These are phyloP conservation scores for Fraxinus baroniana DNA, from an alignment of 305 asterid species.

Conservation along the genomic window DNA sequence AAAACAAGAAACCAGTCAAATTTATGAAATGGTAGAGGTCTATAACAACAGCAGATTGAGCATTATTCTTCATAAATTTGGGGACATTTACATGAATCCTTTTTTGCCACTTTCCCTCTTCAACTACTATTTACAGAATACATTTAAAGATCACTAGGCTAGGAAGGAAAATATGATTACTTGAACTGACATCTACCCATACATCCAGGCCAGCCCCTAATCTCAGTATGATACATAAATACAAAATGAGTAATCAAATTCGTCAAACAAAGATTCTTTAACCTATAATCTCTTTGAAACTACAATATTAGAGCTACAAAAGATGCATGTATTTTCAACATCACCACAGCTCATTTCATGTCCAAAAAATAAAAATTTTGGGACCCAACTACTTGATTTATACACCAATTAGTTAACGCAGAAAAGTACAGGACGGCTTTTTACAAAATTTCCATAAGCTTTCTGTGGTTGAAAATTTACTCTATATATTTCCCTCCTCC, in stretches of 20 bases:
- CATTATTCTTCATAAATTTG: background rate
- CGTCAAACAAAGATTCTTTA: conserved; percentile 9
- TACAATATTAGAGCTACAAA: background rate
- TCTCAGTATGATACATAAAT: background rate
- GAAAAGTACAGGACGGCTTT: background rate
- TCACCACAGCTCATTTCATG: conserved; percentile 11
- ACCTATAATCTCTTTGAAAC: background rate
- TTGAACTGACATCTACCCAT: background rate
- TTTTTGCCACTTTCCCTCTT: background rate
- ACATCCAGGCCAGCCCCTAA: conserved; percentile 4
- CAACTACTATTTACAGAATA: background rate
- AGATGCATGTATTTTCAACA: background rate
- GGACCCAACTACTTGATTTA: background rate
- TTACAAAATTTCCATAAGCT: background rate
- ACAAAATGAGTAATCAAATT: background rate
- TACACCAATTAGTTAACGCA: background rate
- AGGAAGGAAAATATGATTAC: background rate
- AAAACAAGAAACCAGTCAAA: background rate
- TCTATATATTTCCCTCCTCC: background rate
- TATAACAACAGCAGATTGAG: background rate
- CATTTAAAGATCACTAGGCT: background rate
- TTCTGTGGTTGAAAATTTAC: conserved; percentile 7
- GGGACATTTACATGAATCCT: background rate
- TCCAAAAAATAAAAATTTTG: background rate
- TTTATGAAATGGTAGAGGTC: background rate